phyloP scores from a whole-genome alignment of 306 rosid genomes.

The Mimosa pudica region DNA sequence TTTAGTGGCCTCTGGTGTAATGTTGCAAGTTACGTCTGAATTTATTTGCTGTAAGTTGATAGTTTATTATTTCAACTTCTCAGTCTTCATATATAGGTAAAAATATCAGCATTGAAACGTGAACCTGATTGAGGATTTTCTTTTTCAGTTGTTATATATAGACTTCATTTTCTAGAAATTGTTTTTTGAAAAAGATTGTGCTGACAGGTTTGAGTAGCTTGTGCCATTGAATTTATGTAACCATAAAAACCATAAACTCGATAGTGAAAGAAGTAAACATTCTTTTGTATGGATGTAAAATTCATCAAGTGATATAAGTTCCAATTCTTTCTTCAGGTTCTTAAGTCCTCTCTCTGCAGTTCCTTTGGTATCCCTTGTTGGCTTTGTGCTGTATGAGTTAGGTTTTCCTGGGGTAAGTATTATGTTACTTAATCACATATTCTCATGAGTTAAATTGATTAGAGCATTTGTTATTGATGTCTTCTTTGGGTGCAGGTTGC shows the following conservation, averaged over 20 bases:
- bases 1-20: constrained; percentile 99
- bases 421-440: constrained; percentile 26
- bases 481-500: constrained; percentile 75
- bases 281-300: constrained; percentile 16
- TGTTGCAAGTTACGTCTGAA: constrained; percentile 75
- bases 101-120: constrained; percentile 9
- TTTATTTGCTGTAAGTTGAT: constrained; percentile 6
- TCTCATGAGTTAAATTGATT: background rate
- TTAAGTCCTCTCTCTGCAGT: constrained; percentile 89
- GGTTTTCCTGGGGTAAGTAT: constrained; percentile 95
- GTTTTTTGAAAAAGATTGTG: constrained; percentile 15
- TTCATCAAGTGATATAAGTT: constrained; percentile 26
- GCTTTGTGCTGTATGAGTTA: constrained; percentile 91
- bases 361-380: constrained; percentile 86
- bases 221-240: constrained; percentile 24
- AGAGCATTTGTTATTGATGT: constrained; percentile 30
- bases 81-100: constrained; percentile 10
- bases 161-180: constrained; percentile 4
- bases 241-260: background rate
- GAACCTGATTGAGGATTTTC: constrained; percentile 12
- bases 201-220: constrained; percentile 1
- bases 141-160: background rate
- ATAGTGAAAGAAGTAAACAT: constrained; percentile 16
- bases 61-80: constrained; percentile 2
- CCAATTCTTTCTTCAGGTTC: constrained; percentile 62